Evolutionary conservation across 2,329 filamentous ascomycete genomes (phyloP), one percentile per base, ranked within the genome.

Genomic region (Talaromyces sp.): DNA sequence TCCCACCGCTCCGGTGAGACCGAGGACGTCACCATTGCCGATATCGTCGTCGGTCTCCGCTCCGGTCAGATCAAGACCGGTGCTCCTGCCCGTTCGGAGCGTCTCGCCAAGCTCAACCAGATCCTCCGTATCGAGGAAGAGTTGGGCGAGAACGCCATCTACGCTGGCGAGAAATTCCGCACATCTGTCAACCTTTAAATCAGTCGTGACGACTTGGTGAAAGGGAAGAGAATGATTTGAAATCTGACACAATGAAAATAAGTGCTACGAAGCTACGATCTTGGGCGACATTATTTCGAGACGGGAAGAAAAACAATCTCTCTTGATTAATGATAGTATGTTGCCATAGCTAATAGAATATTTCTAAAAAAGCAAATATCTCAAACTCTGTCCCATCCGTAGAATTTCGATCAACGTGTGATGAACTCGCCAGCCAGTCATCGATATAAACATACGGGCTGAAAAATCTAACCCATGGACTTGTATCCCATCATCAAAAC

Each of bases 51-150:
- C 73, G 95, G 95, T 85, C 91, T 99, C 78, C 92, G 95, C 75
- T 85, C 93, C 75, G 95, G 95, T 72, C 92, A 99, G 87, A 98
- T 99, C 88, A 97, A 97, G 92, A 96, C 93, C 71, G 93, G 93
- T 87, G 94, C 94, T 69, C 95, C 95, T 73, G 91, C 90, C 79
- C 90, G 95, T 77, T 97, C 94, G 74, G 95, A 99, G 88, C 93
- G 95, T 86, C 88, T 98, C 73, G 95, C 95, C 82, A 99, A 99
- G 88, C 91, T 99, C 79, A 99, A 99, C 91, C 95, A 99, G 87
- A 97, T 99, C 77, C 91, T 99, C 77, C 92, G 95, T 78, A 99
- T 99, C 75, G 95, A 99, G 88, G 95, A 99, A 86, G 95, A 99
- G 87, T 90, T 99, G 70, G 93, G 93, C 74, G 87, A 88, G 75